A percentile compares a stretch with the other conserved stretches of the same genome.
These are phyloP conservation scores for Chenopodium formosanum DNA, from an alignment of 148 eudicot genomes.

Conservation along the genomic window DNA sequence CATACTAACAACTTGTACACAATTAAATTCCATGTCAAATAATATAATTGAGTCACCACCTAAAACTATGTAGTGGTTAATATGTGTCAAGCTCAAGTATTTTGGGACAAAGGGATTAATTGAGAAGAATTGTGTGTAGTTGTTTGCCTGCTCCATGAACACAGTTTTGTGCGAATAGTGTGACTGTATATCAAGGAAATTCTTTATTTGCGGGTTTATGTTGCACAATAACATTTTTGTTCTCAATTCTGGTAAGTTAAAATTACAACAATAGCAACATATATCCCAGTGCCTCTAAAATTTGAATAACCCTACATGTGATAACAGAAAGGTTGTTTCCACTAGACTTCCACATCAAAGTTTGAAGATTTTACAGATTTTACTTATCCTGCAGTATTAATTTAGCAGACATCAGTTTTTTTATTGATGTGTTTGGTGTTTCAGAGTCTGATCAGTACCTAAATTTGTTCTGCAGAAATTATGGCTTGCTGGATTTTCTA, in stretches of 20 bases:
- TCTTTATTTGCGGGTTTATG: not conserved
- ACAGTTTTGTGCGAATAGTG: too few relatives aligned
- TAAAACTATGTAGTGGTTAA: too few relatives aligned
- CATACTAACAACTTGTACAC: too few relatives aligned
- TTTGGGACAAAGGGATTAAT: too few relatives aligned
- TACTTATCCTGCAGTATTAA: not conserved
- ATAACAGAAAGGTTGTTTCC: not conserved
- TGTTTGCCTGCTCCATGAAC: too few relatives aligned
- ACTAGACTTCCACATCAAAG: not conserved
- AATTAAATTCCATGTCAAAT: too few relatives aligned
- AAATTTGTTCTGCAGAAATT: slow-evolving; percentile 58
- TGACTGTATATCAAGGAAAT: too few relatives aligned
- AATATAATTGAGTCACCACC: too few relatives aligned
- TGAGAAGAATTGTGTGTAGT: too few relatives aligned
- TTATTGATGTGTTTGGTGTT: not conserved
- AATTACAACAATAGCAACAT: not conserved
- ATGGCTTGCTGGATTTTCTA: slow-evolving; percentile 99
- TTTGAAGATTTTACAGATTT: not conserved
- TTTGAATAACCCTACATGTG: not conserved
- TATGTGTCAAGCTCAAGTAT: too few relatives aligned
- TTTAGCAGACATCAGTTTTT: not conserved
- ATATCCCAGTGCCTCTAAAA: not conserved
- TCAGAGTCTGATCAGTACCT: slow-evolving; percentile 14
- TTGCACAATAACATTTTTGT: not conserved
- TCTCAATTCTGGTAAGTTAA: not conserved